Evolutionary conservation across 2,329 filamentous ascomycete genomes (phyloP).

Genomic region (Clarireedia hainanense): DNA sequence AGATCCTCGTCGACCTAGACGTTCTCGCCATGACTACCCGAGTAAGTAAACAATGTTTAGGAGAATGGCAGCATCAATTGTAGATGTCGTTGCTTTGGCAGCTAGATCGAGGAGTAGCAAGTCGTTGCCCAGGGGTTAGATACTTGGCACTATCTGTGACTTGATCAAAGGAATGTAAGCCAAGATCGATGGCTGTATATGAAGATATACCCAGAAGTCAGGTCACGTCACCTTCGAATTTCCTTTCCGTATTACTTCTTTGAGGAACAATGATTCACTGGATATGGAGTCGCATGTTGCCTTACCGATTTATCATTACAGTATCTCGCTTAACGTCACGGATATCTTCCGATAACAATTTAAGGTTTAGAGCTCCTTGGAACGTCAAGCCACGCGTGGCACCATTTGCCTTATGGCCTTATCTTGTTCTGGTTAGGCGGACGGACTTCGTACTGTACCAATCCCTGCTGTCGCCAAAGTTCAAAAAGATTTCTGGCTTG

Average conservation of each 20-base stretch:
- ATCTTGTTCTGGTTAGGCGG: too few relatives aligned
- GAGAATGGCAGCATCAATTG: background rate
- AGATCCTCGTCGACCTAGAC: background rate
- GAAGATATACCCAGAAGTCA: background rate
- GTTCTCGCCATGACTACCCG: constrained; percentile 1
- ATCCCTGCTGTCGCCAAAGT: too few relatives aligned
- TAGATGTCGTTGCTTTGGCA: background rate
- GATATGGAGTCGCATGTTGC: too few relatives aligned
- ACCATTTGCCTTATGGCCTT: too few relatives aligned
- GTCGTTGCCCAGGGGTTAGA: background rate
- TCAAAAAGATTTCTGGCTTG: too few relatives aligned
- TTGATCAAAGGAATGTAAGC: background rate
- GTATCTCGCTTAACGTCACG: too few relatives aligned
- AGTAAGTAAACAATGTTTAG: background rate
- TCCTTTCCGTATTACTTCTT: background rate
- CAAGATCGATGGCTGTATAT: background rate
- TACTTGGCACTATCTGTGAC: background rate
- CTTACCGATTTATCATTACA: too few relatives aligned
- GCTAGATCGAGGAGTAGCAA: background rate
- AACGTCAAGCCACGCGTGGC: too few relatives aligned
- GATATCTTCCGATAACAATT: too few relatives aligned
- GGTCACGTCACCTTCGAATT: background rate
- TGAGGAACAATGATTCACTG: background rate
- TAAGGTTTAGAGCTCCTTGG: too few relatives aligned
- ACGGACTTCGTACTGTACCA: too few relatives aligned